Evolutionary conservation across 192 early-diverging fungal species (phyloP).

Genomic region (Backusella mclennaniae): DNA sequence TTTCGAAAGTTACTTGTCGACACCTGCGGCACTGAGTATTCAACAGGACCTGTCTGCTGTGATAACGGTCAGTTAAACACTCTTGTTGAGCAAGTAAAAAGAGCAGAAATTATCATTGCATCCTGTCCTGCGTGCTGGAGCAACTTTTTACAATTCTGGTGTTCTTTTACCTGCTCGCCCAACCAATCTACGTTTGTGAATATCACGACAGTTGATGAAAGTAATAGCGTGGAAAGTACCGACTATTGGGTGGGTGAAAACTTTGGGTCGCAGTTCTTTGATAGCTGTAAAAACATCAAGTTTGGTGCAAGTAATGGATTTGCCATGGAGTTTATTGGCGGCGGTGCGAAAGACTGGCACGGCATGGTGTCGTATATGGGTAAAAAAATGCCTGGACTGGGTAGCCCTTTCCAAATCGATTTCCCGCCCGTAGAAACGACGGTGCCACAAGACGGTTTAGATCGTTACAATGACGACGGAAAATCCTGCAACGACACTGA

Average conservation of each 20-base stretch:
- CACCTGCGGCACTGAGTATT: slow-evolving; percentile 51
- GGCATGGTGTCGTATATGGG: slow-evolving; percentile 59
- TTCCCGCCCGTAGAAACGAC: slow-evolving; percentile 42
- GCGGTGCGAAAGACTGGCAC: slow-evolving; percentile 56
- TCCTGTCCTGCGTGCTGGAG: slow-evolving; percentile 67
- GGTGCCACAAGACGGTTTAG: slow-evolving; percentile 14
- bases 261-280: slow-evolving; percentile 54
- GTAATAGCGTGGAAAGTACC: slow-evolving; percentile 41
- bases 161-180: slow-evolving; percentile 64
- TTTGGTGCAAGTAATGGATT: slow-evolving; percentile 64
- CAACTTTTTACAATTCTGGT: slow-evolving; percentile 65
- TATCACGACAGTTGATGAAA: slow-evolving; percentile 39
- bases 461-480: slow-evolving; percentile 21
- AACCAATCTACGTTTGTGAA: slow-evolving; percentile 66
- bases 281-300: slow-evolving; percentile 68
- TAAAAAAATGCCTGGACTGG: slow-evolving; percentile 45
- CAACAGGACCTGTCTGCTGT: slow-evolving; percentile 52
- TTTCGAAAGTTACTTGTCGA: slow-evolving; percentile 46
- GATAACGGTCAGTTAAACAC: slow-evolving; percentile 50
- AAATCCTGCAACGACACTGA: slow-evolving; percentile 53
- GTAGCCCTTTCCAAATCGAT: slow-evolving; percentile 64
- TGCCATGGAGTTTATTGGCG: slow-evolving; percentile 66
- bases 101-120: slow-evolving; percentile 51
- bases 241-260: slow-evolving; percentile 55
- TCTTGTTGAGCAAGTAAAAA: slow-evolving; percentile 46